Evolutionary conservation across 805 yeast genomes (phyloP), one percentile per base, ranked within the genome.

Genomic region (Yarrowia sp.): DNA sequence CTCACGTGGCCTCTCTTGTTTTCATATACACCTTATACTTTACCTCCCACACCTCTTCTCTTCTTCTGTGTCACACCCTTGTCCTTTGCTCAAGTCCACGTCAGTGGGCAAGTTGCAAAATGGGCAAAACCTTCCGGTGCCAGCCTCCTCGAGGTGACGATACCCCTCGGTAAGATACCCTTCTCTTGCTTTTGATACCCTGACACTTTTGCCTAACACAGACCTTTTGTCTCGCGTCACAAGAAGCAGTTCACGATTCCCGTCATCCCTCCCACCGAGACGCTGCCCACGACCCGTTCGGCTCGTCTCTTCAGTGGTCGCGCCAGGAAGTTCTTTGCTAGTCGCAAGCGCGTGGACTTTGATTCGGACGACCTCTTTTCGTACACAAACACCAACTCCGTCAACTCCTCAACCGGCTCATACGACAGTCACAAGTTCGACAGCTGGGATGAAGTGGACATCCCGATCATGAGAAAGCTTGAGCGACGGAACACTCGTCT

Each of bases 321-420:
- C n/a, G 38, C 18, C 14, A 13, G 53, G 14, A 46, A 63, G 29
- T 63, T 63, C 8, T 32, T 66, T 22, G 42, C 62, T 10, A 59
- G 70, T 8, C 74, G 80, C 25, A 44, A 44, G n/a, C 75, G 96
- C 66, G 85, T 91, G 0, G 88, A 81, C 66, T 86, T 88, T 70
- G 82, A 77, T 66, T 80, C 76, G 64, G 77, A 75, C 27, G 92
- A 87, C 69, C 29, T 29, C 3, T 39, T 27, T 18, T n/a, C 63
- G 12, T 53, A 53, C 60, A 25, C 39, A 53, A 49, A 58, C 47
- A 29, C 51, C 33, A 18, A 27, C 14, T 44, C 51, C 6, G 35
- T 44, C 35, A 44, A 44, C 35, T 44, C 51, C 35, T 44, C 51
- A 7, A 44, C 51, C 7, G 51, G 35, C 7, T 44, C 51, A 33